Base-by-base conservation (phyloP, 2,329 filamentous ascomycete species). In the Alternaria panax region DNA sequence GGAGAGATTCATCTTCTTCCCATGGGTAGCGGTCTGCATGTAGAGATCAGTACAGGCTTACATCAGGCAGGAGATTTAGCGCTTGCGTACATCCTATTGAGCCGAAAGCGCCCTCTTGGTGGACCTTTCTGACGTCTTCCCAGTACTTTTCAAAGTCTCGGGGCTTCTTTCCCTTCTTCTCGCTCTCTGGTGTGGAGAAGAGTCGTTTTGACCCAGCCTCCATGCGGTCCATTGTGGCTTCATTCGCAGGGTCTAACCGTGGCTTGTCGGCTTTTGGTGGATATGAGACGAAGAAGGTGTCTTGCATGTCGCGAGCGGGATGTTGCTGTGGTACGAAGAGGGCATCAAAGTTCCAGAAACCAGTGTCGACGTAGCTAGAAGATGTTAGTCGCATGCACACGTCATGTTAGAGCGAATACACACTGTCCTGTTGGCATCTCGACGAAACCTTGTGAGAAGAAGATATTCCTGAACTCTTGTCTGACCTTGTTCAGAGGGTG, bases 261-360 rank as follows among this genome's bases (percentile, higher is more conserved):
- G 87, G 87, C 64, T 81, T 82, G 75, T 93, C 93, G 36, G 92
- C 93, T 58, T 80, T 81, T 60, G 88, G 84, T 45, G 95, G 95
- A 74, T 99, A 93, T 40, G 93, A 93, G 74, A 98, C 94, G 84
- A 97, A 99, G 84, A 98, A 98, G 57, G 95, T 98, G 75, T 99
- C 95, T 84, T 99, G 95, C 68, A 97, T 85, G 78, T 99, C 95
- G 77, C 95, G 92, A 60, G 95, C 95, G 51, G 95, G 95, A 79
- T 99, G 95, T 85, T 99, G 95, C 81, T 96, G 95, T 28, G 94
- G 94, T 53, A 98, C 94, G 79, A 94, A 97, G 64, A 99, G 92
- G 24, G 93, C 89, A 75, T 98, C 94, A 79, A 98, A 98, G 81
- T 98, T 98, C 93, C 95, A 99, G 88, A 98, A 97, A 46, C 94